These are phyloP conservation scores for Starmerella ratchasimensis DNA, from an alignment of 805 yeast genomes.

Conservation along the genomic window DNA sequence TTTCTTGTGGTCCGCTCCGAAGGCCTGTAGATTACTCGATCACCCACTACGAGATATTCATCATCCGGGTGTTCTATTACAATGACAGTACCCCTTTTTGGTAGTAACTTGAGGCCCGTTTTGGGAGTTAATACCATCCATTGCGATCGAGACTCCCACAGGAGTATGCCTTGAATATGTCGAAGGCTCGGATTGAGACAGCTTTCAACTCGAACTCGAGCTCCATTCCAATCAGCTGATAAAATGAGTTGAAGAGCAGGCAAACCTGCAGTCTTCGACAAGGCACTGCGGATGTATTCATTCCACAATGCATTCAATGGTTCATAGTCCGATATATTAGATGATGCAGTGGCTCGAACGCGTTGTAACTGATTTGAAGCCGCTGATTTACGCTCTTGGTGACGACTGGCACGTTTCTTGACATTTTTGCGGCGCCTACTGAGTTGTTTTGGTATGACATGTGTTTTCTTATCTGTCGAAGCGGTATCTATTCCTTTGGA, in stretches of 20 bases:
- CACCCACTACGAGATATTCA: conserved; percentile 58
- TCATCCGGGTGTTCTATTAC: conserved; percentile 28
- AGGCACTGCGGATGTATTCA: conserved; percentile 45
- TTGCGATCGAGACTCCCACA: conserved; percentile 70
- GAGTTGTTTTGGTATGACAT: no score
- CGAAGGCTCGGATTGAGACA: conserved; percentile 43
- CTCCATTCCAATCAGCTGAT: conserved; percentile 71
- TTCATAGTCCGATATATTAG: conserved; percentile 36
- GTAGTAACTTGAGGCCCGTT: conserved; percentile 34
- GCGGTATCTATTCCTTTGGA: background rate
- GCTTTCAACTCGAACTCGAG: conserved; percentile 44
- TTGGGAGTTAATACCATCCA: conserved; percentile 48
- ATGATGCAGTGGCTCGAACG: conserved; percentile 10
- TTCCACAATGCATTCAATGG: conserved; percentile 59
- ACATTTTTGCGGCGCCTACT: conserved; percentile 17
- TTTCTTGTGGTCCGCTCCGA: conserved; percentile 73
- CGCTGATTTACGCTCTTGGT: conserved; percentile 21
- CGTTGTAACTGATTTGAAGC: conserved; percentile 29
- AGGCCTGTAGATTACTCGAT: conserved; percentile 59
- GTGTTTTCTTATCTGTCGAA: conserved; percentile 7
- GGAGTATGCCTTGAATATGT: conserved; percentile 59
- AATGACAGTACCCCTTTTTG: conserved; percentile 56
- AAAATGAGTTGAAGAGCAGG: conserved; percentile 34
- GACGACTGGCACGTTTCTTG: conserved; percentile 1
- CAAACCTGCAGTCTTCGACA: conserved; percentile 23